Evolutionary conservation across 2,329 filamentous ascomycete species (phyloP), one percentile per base, ranked within the genome.

Genomic region (Colletotrichum sp.): DNA sequence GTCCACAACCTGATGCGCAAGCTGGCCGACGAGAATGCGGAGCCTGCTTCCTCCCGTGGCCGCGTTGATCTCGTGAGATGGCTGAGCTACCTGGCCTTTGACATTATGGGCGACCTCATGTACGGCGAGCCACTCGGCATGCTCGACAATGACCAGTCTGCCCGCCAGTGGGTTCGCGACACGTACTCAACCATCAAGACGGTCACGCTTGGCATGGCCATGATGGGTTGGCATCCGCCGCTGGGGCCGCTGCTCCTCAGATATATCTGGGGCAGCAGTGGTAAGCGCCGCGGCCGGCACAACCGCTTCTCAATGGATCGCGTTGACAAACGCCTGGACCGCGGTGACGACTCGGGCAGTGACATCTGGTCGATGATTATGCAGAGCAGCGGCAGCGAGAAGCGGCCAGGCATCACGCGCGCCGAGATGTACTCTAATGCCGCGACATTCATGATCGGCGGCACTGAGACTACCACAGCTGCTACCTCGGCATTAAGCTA

Each of bases 401-500:
- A 73, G 62, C 36, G 38, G 11, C 62, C 61, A 2, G 55, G 62
- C 27, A 66, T 73, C 67, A 57, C 71, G 15, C 70, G 74, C 5
- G 74, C 72, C 3, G 65, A 73, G 27, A 73, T 79, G 24, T 64
- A 69, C 8, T 69, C 68, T 59, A 80, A 76, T n/a, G 66, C 77
- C 11, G 72, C 77, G 1, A 66, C 72, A 0, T 64, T 83, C n/a
- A 78, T 83, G 55, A 43, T 81, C 16, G 86, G 83, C 1, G 86
- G 86, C 0, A 83, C 81, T 11, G 86, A 88, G 71, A 88, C 87
- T 0, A 88, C 86, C 0, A 86, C 86, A 0, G 86, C 86, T 3
- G 77, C 83, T 7, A 78, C 88, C 6, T 79, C 81, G 0, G 86
- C 86, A 4, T 78, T 81, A 0, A 85, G 83, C 0, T 88, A 83